A percentile compares a stretch with the other conserved stretches of the same genome.
Conservation (phyloP, 2,329 filamentous ascomycete genomes). For the Epicoccum sorghinum region DNA sequence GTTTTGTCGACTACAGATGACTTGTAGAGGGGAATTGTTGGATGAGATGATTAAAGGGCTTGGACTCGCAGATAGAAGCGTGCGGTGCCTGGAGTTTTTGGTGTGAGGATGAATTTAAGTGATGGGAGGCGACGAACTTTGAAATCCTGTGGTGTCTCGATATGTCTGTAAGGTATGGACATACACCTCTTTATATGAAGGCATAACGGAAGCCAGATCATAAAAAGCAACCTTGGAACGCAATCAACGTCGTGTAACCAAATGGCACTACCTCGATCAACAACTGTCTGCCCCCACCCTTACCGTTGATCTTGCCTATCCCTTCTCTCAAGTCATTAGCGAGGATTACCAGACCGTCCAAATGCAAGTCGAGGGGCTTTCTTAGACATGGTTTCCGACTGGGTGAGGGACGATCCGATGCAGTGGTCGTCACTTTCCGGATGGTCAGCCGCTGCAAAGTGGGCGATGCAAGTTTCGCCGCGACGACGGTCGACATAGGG, state of each 20-base stretch:
- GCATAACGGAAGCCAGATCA: not conserved
- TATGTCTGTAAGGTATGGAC: not conserved
- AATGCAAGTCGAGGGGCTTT: slow-evolving; percentile 5
- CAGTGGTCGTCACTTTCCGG: slow-evolving; percentile 6
- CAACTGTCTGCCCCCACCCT: slow-evolving; percentile 6
- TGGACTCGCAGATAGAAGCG: no score
- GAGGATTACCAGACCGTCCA: not conserved
- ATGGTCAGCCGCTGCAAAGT: slow-evolving; percentile 9
- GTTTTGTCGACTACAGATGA: no score
- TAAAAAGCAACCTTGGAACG: slow-evolving; percentile 14
- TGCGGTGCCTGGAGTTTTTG: no score
- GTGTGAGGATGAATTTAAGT: not conserved
- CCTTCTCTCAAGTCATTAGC: slow-evolving; percentile 5
- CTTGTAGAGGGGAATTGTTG: no score
- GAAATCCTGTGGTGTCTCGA: not conserved
- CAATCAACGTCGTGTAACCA: slow-evolving; percentile 15
- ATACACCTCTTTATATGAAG: slow-evolving; percentile 9
- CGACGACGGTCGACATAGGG: slow-evolving; percentile 4
- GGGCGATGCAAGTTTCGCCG: slow-evolving; percentile 5
- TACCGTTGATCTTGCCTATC: slow-evolving; percentile 14
- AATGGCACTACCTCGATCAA: not conserved
- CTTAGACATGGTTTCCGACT: slow-evolving; percentile 6
- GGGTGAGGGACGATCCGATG: slow-evolving; percentile 9
- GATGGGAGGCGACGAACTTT: not conserved
- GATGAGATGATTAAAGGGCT: no score